Percentiles rank a stretch among this genome's conserved stretches.
Evolutionary conservation across 305 asterid genomes (phyloP).

Genomic region (Fraxinus xanthoxyloides): DNA sequence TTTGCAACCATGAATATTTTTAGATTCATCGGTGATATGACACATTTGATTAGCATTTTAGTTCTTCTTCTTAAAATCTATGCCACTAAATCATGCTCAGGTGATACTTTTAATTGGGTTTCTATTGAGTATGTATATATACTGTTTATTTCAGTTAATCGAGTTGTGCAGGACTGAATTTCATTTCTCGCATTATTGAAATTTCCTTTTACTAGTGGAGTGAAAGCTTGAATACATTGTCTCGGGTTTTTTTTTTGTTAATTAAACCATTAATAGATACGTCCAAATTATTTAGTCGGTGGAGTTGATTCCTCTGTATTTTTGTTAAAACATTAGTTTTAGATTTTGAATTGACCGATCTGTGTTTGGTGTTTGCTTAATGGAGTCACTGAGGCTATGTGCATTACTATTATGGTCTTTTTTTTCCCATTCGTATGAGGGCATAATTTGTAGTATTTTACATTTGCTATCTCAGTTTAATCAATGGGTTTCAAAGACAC

Average conservation of each 20-base stretch:
- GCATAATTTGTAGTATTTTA: background rate
- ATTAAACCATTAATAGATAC: background rate
- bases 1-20: constrained; percentile 65
- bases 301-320: background rate
- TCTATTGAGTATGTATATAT: background rate
- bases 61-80: constrained; percentile 92
- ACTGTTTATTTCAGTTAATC: constrained; percentile 6
- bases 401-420: background rate
- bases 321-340: background rate
- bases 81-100: constrained; percentile 93
- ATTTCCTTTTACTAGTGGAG: constrained; percentile 14
- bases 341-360: background rate
- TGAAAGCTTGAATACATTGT: constrained; percentile 15
- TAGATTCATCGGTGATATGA: constrained; percentile 93
- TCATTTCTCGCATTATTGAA: background rate
- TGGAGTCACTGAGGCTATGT: background rate
- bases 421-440: background rate
- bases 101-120: constrained; percentile 29
- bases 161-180: constrained; percentile 13
- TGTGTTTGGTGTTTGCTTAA: background rate
- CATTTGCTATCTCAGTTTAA: background rate
- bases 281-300: background rate
- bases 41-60: constrained; percentile 80
- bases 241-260: constrained; percentile 19
- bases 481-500: background rate